Base-by-base conservation (phyloP, 148 eudicot species). In the Cornus florida region DNA sequence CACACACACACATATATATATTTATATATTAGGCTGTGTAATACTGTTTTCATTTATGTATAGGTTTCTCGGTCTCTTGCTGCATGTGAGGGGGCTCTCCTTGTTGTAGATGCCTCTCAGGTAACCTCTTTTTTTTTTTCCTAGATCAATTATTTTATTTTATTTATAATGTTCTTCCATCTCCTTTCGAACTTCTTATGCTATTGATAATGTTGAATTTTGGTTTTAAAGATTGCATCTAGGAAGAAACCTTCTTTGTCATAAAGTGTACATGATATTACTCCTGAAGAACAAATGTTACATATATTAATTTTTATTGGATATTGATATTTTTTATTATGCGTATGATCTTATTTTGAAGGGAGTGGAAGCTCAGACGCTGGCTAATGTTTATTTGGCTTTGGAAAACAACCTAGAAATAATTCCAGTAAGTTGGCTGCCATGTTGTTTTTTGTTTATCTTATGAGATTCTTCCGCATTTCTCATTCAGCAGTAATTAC, bases 31-130 rank as follows among this genome's bases (percentile, higher is more conserved):
- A 43, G 48, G 48, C 10, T 7, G 23, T n/a, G 60, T 71, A 35
- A 5, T 8, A 57, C 53, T 69, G 46, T 57, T 81, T 39, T 60
- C 69, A 24, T 74, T 46, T 60, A 70, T 71, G 3, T 81, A 39
- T 78, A 96, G 99, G 99, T 96, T 81, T 96, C 99, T 65, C 97
- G 99, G 71, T 96, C 99, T 84, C 98, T 96, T 82, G 99, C 98
- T 86, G 99, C 99, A 70, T 96, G 99, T 81, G 99, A 96, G 85
- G 98, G 98, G 80, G 99, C 99, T 82, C 97, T 96, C 57, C 97
- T 94, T 81, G 98, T 96, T 81, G 97, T 96, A 60, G 98, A 93
- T 75, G 91, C 97, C 74, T 92, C 97, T 74, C 97, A 93, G 92
- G 97, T 89, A 73, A 43, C 48, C 43, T 39, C 43, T 53, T 67